Evolutionary conservation across 441 rosid genomes (phyloP).

Genomic region (Croton setiger): DNA sequence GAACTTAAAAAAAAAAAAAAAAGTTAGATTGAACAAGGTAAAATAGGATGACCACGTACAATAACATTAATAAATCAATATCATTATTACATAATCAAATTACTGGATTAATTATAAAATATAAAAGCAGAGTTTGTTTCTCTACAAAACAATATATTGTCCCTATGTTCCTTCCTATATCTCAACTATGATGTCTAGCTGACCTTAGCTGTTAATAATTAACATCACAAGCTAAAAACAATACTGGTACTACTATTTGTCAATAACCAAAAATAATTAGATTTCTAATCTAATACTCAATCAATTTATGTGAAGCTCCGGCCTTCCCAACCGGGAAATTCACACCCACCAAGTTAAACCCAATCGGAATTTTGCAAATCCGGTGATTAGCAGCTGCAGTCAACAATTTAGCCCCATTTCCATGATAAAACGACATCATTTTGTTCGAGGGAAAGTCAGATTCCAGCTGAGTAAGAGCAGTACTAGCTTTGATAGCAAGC

Average conservation of each 20-base stretch:
- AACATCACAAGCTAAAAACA: background rate
- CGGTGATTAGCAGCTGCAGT: background rate
- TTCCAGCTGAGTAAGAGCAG: constrained; percentile 16
- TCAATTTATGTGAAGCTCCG: constrained; percentile 8
- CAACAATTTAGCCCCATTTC: background rate
- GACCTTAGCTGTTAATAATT: background rate
- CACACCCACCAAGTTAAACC: background rate
- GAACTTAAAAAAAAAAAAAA: too few species aligned
- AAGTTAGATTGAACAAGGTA: too few species aligned
- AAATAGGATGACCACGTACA: too few species aligned
- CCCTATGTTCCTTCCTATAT: too few species aligned
- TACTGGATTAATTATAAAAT: too few species aligned
- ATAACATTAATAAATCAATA: too few species aligned
- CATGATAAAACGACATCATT: background rate
- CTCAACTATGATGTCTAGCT: background rate
- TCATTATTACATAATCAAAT: too few species aligned
- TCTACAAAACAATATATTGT: too few species aligned
- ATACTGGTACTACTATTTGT: background rate
- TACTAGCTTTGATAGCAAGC: constrained; percentile 34
- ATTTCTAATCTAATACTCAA: background rate
- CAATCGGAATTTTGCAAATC: constrained; percentile 11
- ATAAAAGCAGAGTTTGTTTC: too few species aligned
- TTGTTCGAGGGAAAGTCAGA: background rate
- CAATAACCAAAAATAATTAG: background rate
- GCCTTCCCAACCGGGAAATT: constrained; percentile 10